Evolutionary conservation across 805 yeast genomes (phyloP).

Genomic region (Ogataea allantospora): DNA sequence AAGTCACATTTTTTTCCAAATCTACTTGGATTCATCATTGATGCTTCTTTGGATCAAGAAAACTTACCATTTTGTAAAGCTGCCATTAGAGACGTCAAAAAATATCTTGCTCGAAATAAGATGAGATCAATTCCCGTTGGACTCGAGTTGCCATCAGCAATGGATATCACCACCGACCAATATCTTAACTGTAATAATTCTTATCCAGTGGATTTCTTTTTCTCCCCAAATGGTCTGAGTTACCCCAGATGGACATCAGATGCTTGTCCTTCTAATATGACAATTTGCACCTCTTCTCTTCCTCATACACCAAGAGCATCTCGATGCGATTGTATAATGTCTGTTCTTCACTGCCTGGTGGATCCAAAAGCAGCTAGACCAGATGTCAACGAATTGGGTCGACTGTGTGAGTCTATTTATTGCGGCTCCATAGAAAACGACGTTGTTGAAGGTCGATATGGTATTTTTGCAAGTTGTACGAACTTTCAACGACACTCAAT

Average conservation of each 20-base stretch:
- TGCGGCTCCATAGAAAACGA: slow-evolving; percentile 40
- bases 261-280: slow-evolving; percentile 13
- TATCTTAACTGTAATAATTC: slow-evolving; percentile 19
- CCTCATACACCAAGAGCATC: slow-evolving; percentile 44
- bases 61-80: slow-evolving; percentile 82
- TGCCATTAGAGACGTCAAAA: slow-evolving; percentile 79
- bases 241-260: slow-evolving; percentile 3
- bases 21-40: slow-evolving; percentile 88
- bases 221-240: slow-evolving; percentile 3
- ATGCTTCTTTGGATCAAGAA: slow-evolving; percentile 80
- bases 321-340: slow-evolving; percentile 44
- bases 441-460: slow-evolving; percentile 40
- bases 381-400: slow-evolving; percentile 22
- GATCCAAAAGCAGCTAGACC: slow-evolving; percentile 19
- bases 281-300: slow-evolving; percentile 21
- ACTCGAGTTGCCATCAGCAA: slow-evolving; percentile 6
- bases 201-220: slow-evolving; percentile 18
- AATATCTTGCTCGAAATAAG: slow-evolving; percentile 48
- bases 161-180: slow-evolving; percentile 4
- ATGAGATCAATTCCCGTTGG: slow-evolving; percentile 42
- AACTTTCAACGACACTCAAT: slow-evolving; percentile 39
- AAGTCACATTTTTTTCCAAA: slow-evolving; percentile 63
- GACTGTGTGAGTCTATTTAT: slow-evolving; percentile 37
- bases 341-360: slow-evolving; percentile 39
- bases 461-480: slow-evolving; percentile 41